These are phyloP conservation scores for Pinus tabuliformis DNA, from an alignment of 75 land plant species.

Conservation along the genomic window DNA sequence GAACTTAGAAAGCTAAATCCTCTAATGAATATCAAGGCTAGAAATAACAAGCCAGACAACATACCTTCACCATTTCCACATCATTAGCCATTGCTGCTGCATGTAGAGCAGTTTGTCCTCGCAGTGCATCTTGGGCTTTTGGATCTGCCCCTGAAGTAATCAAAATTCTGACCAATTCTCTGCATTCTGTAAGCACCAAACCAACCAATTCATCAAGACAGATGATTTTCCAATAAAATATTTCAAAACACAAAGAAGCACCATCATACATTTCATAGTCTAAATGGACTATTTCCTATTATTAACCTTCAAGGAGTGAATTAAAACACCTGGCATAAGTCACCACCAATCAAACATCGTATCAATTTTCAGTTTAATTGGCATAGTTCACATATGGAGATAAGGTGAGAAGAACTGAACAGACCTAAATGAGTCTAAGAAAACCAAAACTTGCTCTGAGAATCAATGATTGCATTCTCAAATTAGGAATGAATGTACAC, in stretches of 20 bases:
- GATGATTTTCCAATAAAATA: neutral
- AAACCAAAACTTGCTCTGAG: too few species aligned
- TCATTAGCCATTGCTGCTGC: constrained; percentile 90
- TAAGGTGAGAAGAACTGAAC: too few species aligned
- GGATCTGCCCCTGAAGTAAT: constrained; percentile 88
- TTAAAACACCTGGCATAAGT: neutral
- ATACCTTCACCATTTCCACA: constrained; percentile 78
- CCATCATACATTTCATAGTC: neutral
- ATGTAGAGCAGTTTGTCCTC: constrained; percentile 78
- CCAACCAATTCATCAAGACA: neutral
- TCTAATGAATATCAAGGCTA: neutral
- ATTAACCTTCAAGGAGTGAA: neutral
- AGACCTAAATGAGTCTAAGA: too few species aligned
- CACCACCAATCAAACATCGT: neutral
- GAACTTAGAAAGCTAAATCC: too few species aligned
- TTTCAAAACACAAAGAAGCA: neutral
- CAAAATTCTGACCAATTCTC: constrained; percentile 74
- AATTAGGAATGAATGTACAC: too few species aligned
- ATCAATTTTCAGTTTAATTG: neutral
- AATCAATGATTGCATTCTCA: too few species aligned
- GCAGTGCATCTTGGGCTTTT: constrained; percentile 61
- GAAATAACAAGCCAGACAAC: constrained; percentile 1
- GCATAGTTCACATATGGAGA: too few species aligned
- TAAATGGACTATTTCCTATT: neutral
- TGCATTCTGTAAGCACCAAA: constrained; percentile 56